Evolutionary conservation across 768 basidiomycete species (phyloP).

Genomic region (Suillus plorans): DNA sequence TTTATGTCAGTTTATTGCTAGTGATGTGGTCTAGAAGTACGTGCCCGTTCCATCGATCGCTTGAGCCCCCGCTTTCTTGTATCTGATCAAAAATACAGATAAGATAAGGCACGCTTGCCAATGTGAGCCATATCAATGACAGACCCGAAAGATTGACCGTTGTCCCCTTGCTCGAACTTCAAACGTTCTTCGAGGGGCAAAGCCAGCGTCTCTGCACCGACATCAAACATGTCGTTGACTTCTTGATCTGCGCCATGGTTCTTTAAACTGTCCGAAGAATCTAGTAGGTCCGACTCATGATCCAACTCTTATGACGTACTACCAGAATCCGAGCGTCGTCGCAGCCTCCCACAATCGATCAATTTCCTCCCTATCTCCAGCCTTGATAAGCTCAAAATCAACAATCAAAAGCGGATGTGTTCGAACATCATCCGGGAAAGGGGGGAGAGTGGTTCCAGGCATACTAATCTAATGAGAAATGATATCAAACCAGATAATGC

Average conservation of each 20-base stretch:
- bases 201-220: slow-evolving; percentile 41
- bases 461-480: slow-evolving; percentile 19
- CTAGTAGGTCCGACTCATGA: neutral
- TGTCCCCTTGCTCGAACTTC: slow-evolving; percentile 43
- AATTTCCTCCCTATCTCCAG: slow-evolving; percentile 37
- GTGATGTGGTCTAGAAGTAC: slow-evolving; percentile 13
- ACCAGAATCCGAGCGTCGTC: slow-evolving; percentile 53
- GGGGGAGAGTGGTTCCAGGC: slow-evolving; percentile 34
- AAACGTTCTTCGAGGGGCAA: slow-evolving; percentile 43
- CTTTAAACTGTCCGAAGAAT: slow-evolving; percentile 33
- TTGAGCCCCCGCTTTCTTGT: slow-evolving; percentile 63
- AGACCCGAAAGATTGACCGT: slow-evolving; percentile 40
- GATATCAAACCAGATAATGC: neutral
- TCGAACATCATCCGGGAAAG: slow-evolving; percentile 44
- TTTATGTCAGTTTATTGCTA: neutral
- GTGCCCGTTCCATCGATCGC: slow-evolving; percentile 58
- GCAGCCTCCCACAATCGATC: slow-evolving; percentile 47
- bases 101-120: neutral
- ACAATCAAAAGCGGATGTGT: slow-evolving; percentile 47
- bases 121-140: neutral
- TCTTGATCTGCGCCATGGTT: slow-evolving; percentile 41
- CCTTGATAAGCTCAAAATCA: slow-evolving; percentile 40
- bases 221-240: slow-evolving; percentile 40
- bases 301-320: slow-evolving; percentile 34
- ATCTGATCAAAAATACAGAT: slow-evolving; percentile 29